Evolutionary conservation across 306 rosid genomes (phyloP).

Genomic region (Echinosophora koreensis): DNA sequence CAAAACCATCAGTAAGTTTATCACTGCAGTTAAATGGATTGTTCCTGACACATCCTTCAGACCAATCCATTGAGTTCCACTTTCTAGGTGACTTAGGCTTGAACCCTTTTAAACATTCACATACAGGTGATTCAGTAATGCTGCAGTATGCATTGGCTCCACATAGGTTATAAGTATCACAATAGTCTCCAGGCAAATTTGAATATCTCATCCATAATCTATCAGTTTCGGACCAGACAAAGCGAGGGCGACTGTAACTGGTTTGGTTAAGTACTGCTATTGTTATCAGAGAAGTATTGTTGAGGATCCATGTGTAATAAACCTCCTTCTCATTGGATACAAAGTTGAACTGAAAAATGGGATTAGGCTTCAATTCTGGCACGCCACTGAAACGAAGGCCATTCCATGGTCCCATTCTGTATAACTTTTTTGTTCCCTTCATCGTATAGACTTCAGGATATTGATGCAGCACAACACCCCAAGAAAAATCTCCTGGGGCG

Average conservation of each 20-base stretch:
- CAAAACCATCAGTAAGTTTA: slow-evolving; percentile 27
- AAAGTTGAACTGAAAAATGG: slow-evolving; percentile 19
- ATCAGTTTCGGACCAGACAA: background rate
- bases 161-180: slow-evolving; percentile 14
- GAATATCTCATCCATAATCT: background rate
- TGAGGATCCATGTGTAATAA: slow-evolving; percentile 1
- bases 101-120: slow-evolving; percentile 44
- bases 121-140: slow-evolving; percentile 12
- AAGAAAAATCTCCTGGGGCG: slow-evolving; percentile 36
- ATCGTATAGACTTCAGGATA: slow-evolving; percentile 35
- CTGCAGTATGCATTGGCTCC: slow-evolving; percentile 40
- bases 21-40: background rate
- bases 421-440: background rate
- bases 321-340: slow-evolving; percentile 21
- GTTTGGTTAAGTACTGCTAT: background rate
- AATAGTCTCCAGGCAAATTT: background rate
- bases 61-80: slow-evolving; percentile 28
- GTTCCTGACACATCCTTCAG: slow-evolving; percentile 33
- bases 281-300: background rate
- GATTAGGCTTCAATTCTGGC: slow-evolving; percentile 22
- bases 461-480: background rate
- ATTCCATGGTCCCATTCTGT: slow-evolving; percentile 48
- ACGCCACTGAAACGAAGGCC: slow-evolving; percentile 38
- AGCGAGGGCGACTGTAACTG: background rate
- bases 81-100: background rate